Percentiles rank a stretch among this genome's conserved stretches.
These are phyloP conservation scores for Sporisorium graminicola DNA, from an alignment of 1,284 basidiomycete species.

Conservation along the genomic window DNA sequence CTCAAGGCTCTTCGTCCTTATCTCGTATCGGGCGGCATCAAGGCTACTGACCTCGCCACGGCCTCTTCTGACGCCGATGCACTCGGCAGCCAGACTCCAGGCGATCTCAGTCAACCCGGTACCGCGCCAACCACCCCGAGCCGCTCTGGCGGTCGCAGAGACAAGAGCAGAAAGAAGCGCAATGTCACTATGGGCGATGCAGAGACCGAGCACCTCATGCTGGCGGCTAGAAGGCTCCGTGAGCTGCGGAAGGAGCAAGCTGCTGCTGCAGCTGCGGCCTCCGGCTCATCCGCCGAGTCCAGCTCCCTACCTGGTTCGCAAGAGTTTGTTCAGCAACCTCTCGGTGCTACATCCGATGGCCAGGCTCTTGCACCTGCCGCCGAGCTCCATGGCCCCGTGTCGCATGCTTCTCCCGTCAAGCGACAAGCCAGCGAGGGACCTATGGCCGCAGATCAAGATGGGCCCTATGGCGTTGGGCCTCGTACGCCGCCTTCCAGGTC, in stretches of 20 bases:
- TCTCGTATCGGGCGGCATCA: constrained; percentile 57
- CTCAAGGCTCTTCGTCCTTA: constrained; percentile 61
- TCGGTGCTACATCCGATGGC: constrained; percentile 3
- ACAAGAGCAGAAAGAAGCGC: constrained; percentile 51
- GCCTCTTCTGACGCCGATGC: constrained; percentile 12
- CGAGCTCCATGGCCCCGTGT: constrained; percentile 20
- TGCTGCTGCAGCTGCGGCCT: constrained; percentile 17
- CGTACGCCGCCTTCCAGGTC: constrained; percentile 37
- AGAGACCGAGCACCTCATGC: constrained; percentile 71
- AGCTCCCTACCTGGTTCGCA: constrained; percentile 26
- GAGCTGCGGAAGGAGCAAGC: constrained; percentile 54
- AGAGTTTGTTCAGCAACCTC: constrained; percentile 17
- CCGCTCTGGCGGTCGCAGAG: constrained; percentile 47
- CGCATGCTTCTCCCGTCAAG: constrained; percentile 44
- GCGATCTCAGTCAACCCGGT: constrained; percentile 27
- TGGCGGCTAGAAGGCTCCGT: constrained; percentile 68
- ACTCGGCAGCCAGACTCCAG: constrained; percentile 15
- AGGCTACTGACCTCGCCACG: constrained; percentile 23
- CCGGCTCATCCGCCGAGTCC: constrained; percentile 19
- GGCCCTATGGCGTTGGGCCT: constrained; percentile 13
- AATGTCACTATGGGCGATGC: constrained; percentile 70
- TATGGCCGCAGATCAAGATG: constrained; percentile 36
- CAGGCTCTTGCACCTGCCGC: constrained; percentile 38
- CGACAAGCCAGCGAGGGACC: constrained; percentile 51
- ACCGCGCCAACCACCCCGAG: constrained; percentile 48